Percentiles rank a stretch among this genome's conserved stretches.
Evolutionary conservation across 106 monocot genomes (phyloP).

Genomic region (Apostasia ramifera): DNA sequence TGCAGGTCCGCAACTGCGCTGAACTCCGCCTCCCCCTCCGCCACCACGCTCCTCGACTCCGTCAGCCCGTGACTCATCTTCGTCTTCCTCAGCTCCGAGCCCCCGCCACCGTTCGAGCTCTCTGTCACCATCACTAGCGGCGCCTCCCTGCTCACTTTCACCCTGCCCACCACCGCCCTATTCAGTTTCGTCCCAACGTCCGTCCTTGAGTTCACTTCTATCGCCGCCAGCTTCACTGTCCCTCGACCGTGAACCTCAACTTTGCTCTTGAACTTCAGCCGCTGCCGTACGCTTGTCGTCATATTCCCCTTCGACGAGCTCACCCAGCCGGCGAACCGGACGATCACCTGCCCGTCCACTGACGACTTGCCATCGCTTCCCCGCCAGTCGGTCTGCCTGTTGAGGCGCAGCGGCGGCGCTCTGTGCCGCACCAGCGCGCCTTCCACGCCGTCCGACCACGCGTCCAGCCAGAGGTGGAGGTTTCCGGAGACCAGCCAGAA

Average conservation of each 20-base stretch:
- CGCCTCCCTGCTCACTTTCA: constrained; percentile 15
- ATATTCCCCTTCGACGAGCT: constrained; percentile 43
- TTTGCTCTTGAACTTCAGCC: constrained; percentile 33
- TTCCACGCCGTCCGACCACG: constrained; percentile 10
- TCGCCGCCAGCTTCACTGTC: constrained; percentile 16
- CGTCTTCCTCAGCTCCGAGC: constrained; percentile 13
- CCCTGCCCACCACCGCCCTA: constrained; percentile 10
- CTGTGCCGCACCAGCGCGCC: constrained; percentile 24
- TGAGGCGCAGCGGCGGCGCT: constrained; percentile 8
- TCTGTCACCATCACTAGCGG: constrained; percentile 20
- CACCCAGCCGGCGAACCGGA: constrained; percentile 42
- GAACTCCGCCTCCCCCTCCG: constrained; percentile 1
- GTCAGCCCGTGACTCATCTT: constrained; percentile 26
- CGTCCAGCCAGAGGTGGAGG: constrained; percentile 54
- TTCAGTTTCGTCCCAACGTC: constrained; percentile 3
- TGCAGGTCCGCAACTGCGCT: constrained; percentile 18
- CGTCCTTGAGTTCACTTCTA: constrained; percentile 13
- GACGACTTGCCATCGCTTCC: constrained; percentile 23
- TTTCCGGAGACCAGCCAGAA: constrained; percentile 47
- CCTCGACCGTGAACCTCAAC: constrained; percentile 27
- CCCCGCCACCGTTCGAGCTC: constrained; percentile 17
- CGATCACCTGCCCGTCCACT: constrained; percentile 23
- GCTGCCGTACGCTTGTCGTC: constrained; percentile 23
- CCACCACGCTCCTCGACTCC: constrained; percentile 14
- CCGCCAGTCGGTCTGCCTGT: constrained; percentile 11